These are phyloP conservation scores for Colletotrichum sp. DNA, from an alignment of 2,329 filamentous ascomycete genomes.

Conservation along the genomic window DNA sequence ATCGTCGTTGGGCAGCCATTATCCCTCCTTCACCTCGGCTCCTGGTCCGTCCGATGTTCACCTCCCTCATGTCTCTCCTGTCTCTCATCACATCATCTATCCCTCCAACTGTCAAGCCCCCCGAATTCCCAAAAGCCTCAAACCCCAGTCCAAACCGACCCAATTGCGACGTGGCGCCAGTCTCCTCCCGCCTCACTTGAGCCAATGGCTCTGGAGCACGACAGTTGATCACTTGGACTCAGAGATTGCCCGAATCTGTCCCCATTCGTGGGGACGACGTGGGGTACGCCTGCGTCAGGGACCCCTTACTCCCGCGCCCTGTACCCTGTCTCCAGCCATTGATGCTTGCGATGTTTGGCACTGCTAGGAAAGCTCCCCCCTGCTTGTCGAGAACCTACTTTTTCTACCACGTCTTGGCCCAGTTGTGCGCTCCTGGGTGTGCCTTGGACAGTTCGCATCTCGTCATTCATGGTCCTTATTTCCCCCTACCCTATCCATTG, in stretches of 20 bases:
- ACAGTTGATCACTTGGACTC: slow-evolving; percentile 21
- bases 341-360: slow-evolving; percentile 21
- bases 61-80: neutral
- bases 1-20: slow-evolving; percentile 24
- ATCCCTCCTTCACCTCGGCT: slow-evolving; percentile 8
- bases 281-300: slow-evolving; percentile 22
- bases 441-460: slow-evolving; percentile 4
- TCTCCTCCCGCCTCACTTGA: slow-evolving; percentile 15
- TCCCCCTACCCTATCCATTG: slow-evolving; percentile 11
- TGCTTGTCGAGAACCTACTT: slow-evolving; percentile 10
- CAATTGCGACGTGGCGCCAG: slow-evolving; percentile 26
- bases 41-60: slow-evolving; percentile 8
- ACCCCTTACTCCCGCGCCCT: slow-evolving; percentile 17
- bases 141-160: slow-evolving; percentile 4
- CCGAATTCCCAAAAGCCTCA: neutral
- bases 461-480: slow-evolving; percentile 2
- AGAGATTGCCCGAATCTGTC: slow-evolving; percentile 6
- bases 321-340: slow-evolving; percentile 4
- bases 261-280: slow-evolving; percentile 17
- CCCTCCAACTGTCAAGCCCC: neutral
- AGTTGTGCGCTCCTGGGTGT: neutral
- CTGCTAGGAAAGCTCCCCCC: slow-evolving; percentile 14
- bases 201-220: slow-evolving; percentile 22
- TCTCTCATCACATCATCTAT: neutral
- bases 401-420: slow-evolving; percentile 4